Conservation (phyloP, 371 early-diverging fungal genomes). For the Rhizopus microsporus region DNA sequence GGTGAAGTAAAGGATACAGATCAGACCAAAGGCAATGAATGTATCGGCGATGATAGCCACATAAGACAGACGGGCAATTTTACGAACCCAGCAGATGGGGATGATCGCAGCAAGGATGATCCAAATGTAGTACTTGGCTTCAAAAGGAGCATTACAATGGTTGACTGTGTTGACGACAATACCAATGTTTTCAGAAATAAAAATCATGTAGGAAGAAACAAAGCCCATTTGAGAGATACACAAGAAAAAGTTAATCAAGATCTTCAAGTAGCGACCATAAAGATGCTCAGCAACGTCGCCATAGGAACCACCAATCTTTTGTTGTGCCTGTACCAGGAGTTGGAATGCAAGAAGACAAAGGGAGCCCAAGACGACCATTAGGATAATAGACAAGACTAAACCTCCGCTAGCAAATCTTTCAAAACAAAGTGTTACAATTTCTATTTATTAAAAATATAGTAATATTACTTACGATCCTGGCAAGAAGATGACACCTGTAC, state of each 20-base stretch:
- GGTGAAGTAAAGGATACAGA: conserved; percentile 70
- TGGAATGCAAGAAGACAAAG: conserved; percentile 39
- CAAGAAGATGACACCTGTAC: conserved; percentile 67
- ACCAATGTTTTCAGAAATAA: conserved; percentile 79
- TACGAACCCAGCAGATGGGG: conserved; percentile 78
- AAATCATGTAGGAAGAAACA: conserved; percentile 81
- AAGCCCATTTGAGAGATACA: conserved; percentile 82
- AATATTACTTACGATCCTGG: conserved; percentile 60
- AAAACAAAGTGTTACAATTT: neutral
- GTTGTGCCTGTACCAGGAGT: conserved; percentile 35
- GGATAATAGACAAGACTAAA: conserved; percentile 35
- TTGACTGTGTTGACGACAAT: conserved; percentile 63
- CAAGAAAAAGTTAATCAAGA: conserved; percentile 66
- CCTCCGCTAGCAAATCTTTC: conserved; percentile 50
- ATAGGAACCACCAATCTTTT: conserved; percentile 66
- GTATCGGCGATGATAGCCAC: conserved; percentile 78
- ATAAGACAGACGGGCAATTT: conserved; percentile 73
- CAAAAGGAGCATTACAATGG: conserved; percentile 55
- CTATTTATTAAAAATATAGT: neutral
- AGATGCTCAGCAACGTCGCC: conserved; percentile 76
- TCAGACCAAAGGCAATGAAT: conserved; percentile 76
- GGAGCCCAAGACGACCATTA: conserved; percentile 35
- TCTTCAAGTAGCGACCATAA: conserved; percentile 67
- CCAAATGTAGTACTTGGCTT: conserved; percentile 64
- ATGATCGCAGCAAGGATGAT: conserved; percentile 70